Conservation (phyloP, 2,329 filamentous ascomycete species). For the Fusarium sp. region DNA sequence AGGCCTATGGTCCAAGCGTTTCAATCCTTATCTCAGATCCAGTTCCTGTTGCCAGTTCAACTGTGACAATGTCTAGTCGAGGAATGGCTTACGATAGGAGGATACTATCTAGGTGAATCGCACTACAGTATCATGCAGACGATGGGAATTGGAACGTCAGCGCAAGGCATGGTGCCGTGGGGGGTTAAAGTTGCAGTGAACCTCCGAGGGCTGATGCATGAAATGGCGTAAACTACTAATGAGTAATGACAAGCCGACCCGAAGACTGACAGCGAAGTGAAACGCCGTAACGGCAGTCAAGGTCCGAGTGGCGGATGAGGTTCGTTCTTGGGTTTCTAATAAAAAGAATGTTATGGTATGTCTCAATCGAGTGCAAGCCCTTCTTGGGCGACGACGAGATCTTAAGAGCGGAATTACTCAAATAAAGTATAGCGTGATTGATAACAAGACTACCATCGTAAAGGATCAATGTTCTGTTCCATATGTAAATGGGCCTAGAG, state of each 20-base stretch:
- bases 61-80: background rate
- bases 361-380: accelerated
- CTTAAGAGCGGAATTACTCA: no score
- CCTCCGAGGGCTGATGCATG: no score
- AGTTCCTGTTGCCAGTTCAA: no score
- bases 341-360: background rate
- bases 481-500: no score
- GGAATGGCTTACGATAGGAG: accelerated
- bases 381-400: no score
- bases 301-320: background rate
- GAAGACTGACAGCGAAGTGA: background rate
- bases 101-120: background rate
- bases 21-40: no score
- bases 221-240: no score
- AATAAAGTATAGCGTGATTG: no score
- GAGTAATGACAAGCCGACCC: no score
- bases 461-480: no score
- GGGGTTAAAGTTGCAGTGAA: background rate
- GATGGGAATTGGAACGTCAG: background rate
- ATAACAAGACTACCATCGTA: no score
- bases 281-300: background rate
- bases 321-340: background rate
- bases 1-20: no score
- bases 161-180: background rate
- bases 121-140: background rate